Base-by-base conservation (phyloP, 257 asterid species). In the Lithospermum erythrorhizon region DNA sequence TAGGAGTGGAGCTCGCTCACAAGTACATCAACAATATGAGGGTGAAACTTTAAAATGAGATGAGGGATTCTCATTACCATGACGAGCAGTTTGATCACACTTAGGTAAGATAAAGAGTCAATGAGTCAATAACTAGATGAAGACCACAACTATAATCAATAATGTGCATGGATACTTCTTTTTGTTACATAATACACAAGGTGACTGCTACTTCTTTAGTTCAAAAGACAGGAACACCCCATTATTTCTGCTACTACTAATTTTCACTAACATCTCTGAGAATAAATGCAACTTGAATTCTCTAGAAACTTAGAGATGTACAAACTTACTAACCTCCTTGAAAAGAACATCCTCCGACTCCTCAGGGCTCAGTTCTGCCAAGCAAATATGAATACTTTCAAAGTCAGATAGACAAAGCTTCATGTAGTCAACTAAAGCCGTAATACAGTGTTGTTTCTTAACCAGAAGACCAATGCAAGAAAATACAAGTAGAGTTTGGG, bases 311-410 rank as follows among this genome's bases (percentile, higher is more conserved):
- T 51, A 76, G 47, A 47, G 41, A 73, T 53, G 24, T 37, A 69
- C 60, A 73, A 37, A 48, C 20, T 8, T 45, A 25, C 75, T 27
- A 53, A 87, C 98, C 96, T 90, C 98, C 79, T 90, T 87, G 83
- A 90, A 90, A 62, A 90, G 96, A 70, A 87, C 95, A 75, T 90
- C 98, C 73, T 90, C 96, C 48, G 96, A 83, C 79, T 90, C 98
- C 76, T 87, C 96, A 8, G 96, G 87, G 83, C 98, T 78, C 69
- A 90, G 85, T 67, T 87, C 98, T 90, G 89, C 69, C 65, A 59
- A 65, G 65, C 54, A 72, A 63, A 18, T 13, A 68, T 35, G 68
- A 68, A 65, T 10, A 27, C 19, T 21, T 35, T 25, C 16, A 2
- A 32, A 30, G 21, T 52, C 22, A 52, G 56, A n/a, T 52, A 0